These are phyloP conservation scores for Silene coronaria DNA, from an alignment of 179 eudicot genomes.

Conservation along the genomic window DNA sequence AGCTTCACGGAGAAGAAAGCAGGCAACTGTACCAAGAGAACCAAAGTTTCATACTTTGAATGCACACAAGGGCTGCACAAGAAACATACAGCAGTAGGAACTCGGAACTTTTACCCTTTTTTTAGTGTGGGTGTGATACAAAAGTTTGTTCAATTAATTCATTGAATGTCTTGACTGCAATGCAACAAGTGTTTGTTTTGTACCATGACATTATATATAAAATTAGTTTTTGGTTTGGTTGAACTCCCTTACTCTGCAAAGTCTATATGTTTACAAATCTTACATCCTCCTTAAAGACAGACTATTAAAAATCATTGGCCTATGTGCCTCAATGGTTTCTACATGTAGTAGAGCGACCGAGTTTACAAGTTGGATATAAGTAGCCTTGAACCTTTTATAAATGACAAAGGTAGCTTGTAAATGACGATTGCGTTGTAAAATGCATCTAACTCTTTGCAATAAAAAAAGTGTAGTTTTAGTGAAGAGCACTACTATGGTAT, in stretches of 20 bases:
- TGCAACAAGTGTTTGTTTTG: neutral
- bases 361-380: neutral
- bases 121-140: neutral
- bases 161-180: constrained; percentile 27
- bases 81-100: constrained; percentile 14
- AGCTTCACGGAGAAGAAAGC: neutral
- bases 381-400: too few relatives aligned
- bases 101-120: neutral
- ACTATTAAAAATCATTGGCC: neutral
- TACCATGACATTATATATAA: neutral
- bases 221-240: neutral
- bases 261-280: neutral
- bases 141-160: constrained; percentile 27
- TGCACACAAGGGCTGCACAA: constrained; percentile 34
- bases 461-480: too few relatives aligned
- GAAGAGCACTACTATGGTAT: neutral
- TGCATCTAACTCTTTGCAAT: too few relatives aligned
- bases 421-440: too few relatives aligned
- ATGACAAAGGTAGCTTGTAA: too few relatives aligned
- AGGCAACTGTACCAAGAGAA: constrained; percentile 32
- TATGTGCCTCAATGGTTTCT: too few relatives aligned
- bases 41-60: constrained; percentile 43
- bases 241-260: too few relatives aligned
- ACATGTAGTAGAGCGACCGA: too few relatives aligned
- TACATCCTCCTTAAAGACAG: neutral